Base-by-base conservation (phyloP, 139 green algal species). In the Picochlorum costavermella region DNA sequence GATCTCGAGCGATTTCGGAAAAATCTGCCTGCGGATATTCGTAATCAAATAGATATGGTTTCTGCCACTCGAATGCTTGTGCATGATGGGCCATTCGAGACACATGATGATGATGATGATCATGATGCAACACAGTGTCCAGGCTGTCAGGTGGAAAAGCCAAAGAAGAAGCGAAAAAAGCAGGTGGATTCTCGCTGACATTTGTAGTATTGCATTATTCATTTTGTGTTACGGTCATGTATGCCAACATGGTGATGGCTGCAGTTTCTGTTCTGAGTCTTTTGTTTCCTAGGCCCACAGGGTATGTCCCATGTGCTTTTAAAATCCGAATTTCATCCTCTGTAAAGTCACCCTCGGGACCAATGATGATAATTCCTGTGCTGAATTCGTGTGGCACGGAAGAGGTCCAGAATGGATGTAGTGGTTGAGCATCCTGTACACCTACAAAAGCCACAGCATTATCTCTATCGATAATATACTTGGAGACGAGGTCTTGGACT, bases 341-440 rank as follows among this genome's bases (percentile, higher is more conserved):
- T 5, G 88, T 93, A 60, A 89, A 96, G 63, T 96, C 90, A 1
- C 90, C 90, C 56, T 96, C 90, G 0, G 90, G 90, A 1, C 90
- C 90, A 0, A 96, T 60, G 1, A 94, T 46, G 16, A 95, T 65
- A 23, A 91, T 26, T 2, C 64, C 62, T 17, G 37, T 43, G 26
- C 9, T 13, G 17, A 30, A 31, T 50, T 31, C 46, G 29, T 25
- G 43, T 6, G 14, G 46, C 46, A 53, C 6, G 16, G 9, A 83
- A 67, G 16, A 28, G 17, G 20, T 6, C 33, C 33, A 40, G 9
- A 68, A 68, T 1, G 68, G 14, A 5, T 33, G 29, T 13, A 91
- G 26, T 9, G 79, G 72, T 6, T 74, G 64, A 14, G 75, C 86
- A 1, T 82, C 84, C 4, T 67, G 75, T 12, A 71, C 68, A 0